Evolutionary conservation across 805 yeast genomes (phyloP).

Genomic region (Danielia reshetovae): DNA sequence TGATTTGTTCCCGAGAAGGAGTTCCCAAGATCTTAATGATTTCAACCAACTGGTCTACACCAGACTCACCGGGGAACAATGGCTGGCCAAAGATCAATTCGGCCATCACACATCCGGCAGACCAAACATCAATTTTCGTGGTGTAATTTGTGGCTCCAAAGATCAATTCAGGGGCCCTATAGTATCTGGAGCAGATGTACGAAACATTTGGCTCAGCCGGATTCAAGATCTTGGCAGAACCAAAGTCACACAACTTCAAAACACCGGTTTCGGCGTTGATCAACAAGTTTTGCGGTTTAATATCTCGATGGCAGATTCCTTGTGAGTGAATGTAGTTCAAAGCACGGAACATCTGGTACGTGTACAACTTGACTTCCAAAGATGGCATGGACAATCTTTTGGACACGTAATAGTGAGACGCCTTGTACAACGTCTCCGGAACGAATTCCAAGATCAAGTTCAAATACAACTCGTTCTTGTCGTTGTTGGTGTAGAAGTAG

Average conservation of each 20-base stretch:
- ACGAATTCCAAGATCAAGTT: conserved; percentile 87
- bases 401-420: conserved; percentile 77
- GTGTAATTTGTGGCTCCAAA: conserved; percentile 97
- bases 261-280: conserved; percentile 83
- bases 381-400: conserved; percentile 79
- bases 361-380: conserved; percentile 81
- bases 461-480: conserved; percentile 75
- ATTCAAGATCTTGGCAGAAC: conserved; percentile 86
- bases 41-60: conserved; percentile 95
- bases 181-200: conserved; percentile 93
- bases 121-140: conserved; percentile 96
- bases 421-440: conserved; percentile 94
- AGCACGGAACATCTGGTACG: conserved; percentile 73
- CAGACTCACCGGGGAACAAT: conserved; percentile 95
- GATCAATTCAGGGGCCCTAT: conserved; percentile 95
- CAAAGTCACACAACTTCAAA: conserved; percentile 93
- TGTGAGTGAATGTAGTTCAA: conserved; percentile 71
- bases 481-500: conserved; percentile 73
- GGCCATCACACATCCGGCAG: conserved; percentile 98
- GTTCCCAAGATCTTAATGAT: conserved; percentile 95
- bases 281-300: conserved; percentile 83
- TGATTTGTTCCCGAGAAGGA: conserved; percentile 87
- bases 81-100: conserved; percentile 95
- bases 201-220: conserved; percentile 93
- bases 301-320: conserved; percentile 90